These are phyloP conservation scores for Aspergillus japonicus DNA, from an alignment of 2,329 filamentous ascomycete species.

Conservation along the genomic window DNA sequence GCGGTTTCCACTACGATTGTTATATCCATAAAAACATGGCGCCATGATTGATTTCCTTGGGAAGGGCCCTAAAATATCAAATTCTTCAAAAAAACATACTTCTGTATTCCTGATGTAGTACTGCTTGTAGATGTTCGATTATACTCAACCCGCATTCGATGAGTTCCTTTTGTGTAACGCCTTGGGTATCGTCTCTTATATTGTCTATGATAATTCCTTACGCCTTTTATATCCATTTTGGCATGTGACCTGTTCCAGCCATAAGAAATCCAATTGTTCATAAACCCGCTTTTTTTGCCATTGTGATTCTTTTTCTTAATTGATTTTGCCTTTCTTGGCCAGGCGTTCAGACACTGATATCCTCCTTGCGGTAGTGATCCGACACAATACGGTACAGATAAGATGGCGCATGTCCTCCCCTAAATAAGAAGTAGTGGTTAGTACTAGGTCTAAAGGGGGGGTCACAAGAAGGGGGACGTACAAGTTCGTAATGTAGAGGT, in stretches of 20 bases:
- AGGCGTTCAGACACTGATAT: conserved; percentile 51
- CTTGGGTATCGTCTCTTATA: conserved; percentile 18
- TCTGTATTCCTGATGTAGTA: background rate
- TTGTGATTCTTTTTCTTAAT: conserved; percentile 11
- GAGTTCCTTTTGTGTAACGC: background rate
- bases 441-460: background rate
- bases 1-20: conserved; percentile 28
- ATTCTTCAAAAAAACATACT: conserved; percentile 11
- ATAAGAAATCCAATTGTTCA: background rate
- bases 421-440: conserved; percentile 25
- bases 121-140: too few relatives aligned
- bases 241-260: background rate
- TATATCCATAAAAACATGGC: conserved; percentile 30
- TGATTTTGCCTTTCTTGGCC: background rate
- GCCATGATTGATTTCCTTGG: conserved; percentile 30
- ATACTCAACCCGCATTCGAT: too few relatives aligned
- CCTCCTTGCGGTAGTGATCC: conserved; percentile 64
- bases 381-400: conserved; percentile 65
- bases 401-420: conserved; percentile 62
- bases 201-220: conserved; percentile 15
- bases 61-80: conserved; percentile 25
- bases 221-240: conserved; percentile 7
- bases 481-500: conserved; percentile 72
- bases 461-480: conserved; percentile 44
- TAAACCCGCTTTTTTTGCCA: conserved; percentile 12